A percentile compares a stretch with the other conserved stretches of the same genome.
These are phyloP conservation scores for Pulveroboletus sp. DNA, from an alignment of 768 basidiomycete genomes.

Conservation along the genomic window DNA sequence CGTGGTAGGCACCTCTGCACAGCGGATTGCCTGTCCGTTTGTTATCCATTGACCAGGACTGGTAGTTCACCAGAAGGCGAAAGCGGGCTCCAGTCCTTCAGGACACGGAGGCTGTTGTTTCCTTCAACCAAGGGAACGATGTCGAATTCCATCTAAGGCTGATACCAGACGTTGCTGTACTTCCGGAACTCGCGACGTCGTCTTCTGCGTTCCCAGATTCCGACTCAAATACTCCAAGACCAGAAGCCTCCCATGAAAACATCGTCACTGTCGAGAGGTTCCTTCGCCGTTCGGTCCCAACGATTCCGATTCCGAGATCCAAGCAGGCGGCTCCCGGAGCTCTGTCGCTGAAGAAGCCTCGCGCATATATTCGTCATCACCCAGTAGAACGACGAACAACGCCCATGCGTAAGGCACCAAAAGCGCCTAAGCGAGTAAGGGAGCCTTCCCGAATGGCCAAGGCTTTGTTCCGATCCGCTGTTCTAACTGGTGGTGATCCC, in stretches of 20 bases:
- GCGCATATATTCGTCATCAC: conserved; percentile 20
- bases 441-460: conserved; percentile 7
- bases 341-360: neutral
- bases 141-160: neutral
- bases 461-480: conserved; percentile 24
- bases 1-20: conserved; percentile 15
- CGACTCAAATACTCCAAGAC: neutral
- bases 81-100: conserved; percentile 16
- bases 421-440: neutral
- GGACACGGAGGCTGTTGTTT: neutral
- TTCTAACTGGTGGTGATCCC: conserved; percentile 26
- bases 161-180: conserved; percentile 19
- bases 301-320: neutral
- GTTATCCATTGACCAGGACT: neutral
- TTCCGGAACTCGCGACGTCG: conserved; percentile 6
- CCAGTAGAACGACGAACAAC: neutral
- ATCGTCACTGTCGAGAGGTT: conserved; percentile 27
- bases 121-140: neutral
- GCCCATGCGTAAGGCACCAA: neutral
- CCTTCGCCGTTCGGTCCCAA: conserved; percentile 13
- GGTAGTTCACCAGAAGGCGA: conserved; percentile 26
- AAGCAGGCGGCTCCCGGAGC: neutral
- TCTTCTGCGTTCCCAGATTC: neutral
- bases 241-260: neutral
- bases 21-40: neutral